A percentile compares a stretch with the other conserved stretches of the same genome.
Conservation (phyloP, 257 asterid species). For the Marsdenia floribunda region DNA sequence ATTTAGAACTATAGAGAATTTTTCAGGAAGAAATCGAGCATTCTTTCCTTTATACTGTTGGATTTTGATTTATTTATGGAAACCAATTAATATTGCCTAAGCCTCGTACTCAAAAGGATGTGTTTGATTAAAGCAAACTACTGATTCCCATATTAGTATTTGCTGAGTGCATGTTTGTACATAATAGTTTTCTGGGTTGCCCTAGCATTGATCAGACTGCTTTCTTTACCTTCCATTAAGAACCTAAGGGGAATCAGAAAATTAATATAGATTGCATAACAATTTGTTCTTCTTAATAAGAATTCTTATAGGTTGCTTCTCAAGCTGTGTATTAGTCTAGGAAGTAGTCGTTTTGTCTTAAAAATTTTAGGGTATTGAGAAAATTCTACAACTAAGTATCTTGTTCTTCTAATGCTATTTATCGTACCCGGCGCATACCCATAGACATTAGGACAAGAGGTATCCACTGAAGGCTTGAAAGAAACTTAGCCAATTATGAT, state of each 20-base stretch:
- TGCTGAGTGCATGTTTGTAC: background rate
- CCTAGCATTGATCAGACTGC: background rate
- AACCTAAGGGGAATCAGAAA: too few relatives aligned
- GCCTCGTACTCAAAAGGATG: background rate
- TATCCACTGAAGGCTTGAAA: background rate
- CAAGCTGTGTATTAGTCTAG: background rate
- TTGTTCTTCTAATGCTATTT: background rate
- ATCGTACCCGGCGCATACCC: background rate
- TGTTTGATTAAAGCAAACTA: background rate
- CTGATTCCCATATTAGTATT: background rate
- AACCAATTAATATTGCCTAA: background rate
- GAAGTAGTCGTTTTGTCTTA: background rate
- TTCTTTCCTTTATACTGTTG: background rate
- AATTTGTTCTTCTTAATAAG: too few relatives aligned
- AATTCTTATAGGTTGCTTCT: background rate
- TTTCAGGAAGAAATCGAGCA: background rate
- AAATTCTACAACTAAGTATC: background rate
- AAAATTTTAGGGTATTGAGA: background rate
- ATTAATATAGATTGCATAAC: too few relatives aligned
- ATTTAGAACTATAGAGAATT: background rate
- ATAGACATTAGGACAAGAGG: background rate
- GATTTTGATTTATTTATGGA: background rate
- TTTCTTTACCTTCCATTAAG: too few relatives aligned
- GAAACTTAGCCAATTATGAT: background rate
- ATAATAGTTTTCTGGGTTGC: background rate